Percentiles rank a stretch among this genome's conserved stretches.
Evolutionary conservation across 768 basidiomycete genomes (phyloP).

Genomic region (Imleria badia): DNA sequence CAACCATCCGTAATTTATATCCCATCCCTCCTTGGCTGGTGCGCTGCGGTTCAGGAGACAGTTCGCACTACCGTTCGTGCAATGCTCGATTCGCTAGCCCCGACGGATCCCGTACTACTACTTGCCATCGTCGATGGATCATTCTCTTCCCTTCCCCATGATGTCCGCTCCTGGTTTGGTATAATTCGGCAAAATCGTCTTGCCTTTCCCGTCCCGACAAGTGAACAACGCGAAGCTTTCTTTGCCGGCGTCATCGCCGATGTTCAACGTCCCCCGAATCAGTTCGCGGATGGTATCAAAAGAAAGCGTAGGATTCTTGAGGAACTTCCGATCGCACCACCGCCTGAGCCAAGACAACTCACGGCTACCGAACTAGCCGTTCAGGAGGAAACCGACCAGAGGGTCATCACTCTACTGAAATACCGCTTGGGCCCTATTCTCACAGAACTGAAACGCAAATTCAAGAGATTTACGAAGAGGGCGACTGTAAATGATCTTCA

Average conservation of each 20-base stretch:
- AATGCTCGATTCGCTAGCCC: constrained; percentile 87
- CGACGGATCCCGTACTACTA: constrained; percentile 91
- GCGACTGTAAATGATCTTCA: constrained; percentile 55
- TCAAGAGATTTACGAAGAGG: constrained; percentile 83
- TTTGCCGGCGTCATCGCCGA: constrained; percentile 73
- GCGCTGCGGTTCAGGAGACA: constrained; percentile 78
- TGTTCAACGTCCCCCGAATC: constrained; percentile 72
- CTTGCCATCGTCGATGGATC: constrained; percentile 85
- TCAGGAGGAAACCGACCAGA: constrained; percentile 81
- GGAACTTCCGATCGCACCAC: constrained; percentile 84
- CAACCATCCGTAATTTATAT: constrained; percentile 96
- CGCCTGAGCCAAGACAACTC: constrained; percentile 80
- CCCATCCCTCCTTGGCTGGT: constrained; percentile 86
- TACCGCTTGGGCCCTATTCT: constrained; percentile 90
- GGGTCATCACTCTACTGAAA: constrained; percentile 76
- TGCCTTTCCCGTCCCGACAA: constrained; percentile 51
- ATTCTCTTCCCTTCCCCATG: constrained; percentile 66
- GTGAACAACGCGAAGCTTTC: constrained; percentile 65
- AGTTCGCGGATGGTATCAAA: constrained; percentile 87
- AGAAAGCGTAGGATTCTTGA: constrained; percentile 84
- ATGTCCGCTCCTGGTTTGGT: constrained; percentile 93
- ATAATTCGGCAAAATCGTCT: constrained; percentile 71
- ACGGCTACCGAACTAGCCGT: constrained; percentile 77
- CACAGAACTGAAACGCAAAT: constrained; percentile 87
- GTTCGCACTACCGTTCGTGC: constrained; percentile 83